Base-by-base conservation (phyloP, 2,329 filamentous ascomycete genomes). In the Talaromyces atroroseus region DNA sequence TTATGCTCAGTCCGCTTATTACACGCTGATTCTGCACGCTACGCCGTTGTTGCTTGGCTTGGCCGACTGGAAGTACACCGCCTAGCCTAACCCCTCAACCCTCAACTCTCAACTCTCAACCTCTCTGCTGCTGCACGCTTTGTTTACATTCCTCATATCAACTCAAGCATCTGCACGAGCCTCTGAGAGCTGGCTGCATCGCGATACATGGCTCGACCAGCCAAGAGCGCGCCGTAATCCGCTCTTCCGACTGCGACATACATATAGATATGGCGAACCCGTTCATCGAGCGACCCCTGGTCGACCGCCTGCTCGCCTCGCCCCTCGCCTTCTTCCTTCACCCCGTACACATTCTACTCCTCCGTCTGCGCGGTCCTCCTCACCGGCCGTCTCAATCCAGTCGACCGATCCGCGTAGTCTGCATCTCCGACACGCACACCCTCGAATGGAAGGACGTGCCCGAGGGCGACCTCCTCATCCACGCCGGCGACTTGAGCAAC, bases 371-470 rank as follows among this genome's bases (percentile, higher is more conserved):
- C 26, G 86, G 88, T 1, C 71, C 78, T 11, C 83, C 88, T 0
- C 82, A 84, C 62, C 76, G 70, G 16, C 82, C 85, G 11, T 80
- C 83, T 2, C 76, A 76, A 32, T 49, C 75, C 62, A 68, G 55
- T 76, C 75, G 1, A 74, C 82, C 6, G 16, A 82, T 96, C 66
- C 85, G 85, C 58, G 80, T 96, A 24, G 89, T 96, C 61, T 95
- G 90, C 73, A 84, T 96, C 61, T 92, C 90, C 10, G 92, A 96
- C 74, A 96, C 92, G 0, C 92, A 96, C 74, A 64, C 78, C n/a
- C 78, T 95, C 0, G 62, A 70, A 62, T 71, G 69, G 61, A 44
- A 59, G 12, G 64, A 71, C 34, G 60, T 75, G 2, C 90, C 91
- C 0, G 73, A 80, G 10, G 92, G 91, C 56, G 91, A 96, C 70